phyloP scores from a whole-genome alignment of 768 basidiomycete species.

The Boletales sp. region DNA sequence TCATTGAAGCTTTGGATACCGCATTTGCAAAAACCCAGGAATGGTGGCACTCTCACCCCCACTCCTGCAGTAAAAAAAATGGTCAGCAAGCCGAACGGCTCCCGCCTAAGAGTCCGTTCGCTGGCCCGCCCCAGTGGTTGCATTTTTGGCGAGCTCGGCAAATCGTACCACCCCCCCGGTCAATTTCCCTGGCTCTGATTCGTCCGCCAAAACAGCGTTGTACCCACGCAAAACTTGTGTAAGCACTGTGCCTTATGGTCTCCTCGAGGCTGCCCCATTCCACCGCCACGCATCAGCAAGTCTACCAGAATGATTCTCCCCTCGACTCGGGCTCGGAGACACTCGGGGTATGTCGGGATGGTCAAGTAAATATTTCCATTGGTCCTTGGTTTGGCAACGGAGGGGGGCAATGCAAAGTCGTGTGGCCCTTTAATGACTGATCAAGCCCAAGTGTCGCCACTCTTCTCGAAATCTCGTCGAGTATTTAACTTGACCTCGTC shows the following conservation, averaged over 20 bases:
- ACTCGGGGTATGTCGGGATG: conserved; percentile 13
- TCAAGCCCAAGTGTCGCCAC: conserved; percentile 10
- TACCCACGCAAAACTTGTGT: conserved; percentile 2
- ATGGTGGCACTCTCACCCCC: too few relatives aligned
- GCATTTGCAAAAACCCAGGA: too few relatives aligned
- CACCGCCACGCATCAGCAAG: conserved; percentile 19
- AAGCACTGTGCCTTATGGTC: conserved; percentile 11
- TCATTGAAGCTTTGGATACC: too few relatives aligned
- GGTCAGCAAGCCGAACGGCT: too few relatives aligned
- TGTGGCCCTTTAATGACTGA: conserved; percentile 8
- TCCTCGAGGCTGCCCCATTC: conserved; percentile 18
- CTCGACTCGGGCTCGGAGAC: conserved; percentile 8
- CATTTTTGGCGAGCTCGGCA: neutral
- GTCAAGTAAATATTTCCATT: conserved; percentile 20
- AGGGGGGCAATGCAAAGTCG: conserved; percentile 15
- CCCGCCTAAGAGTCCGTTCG: neutral
- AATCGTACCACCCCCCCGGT: neutral
- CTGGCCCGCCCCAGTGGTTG: neutral
- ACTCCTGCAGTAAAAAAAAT: too few relatives aligned
- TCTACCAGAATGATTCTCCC: conserved; percentile 8
- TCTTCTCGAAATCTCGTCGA: neutral
- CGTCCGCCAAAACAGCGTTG: neutral
- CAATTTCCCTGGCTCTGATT: neutral
- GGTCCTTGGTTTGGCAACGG: conserved; percentile 4
- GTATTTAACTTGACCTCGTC: conserved; percentile 15